Conservation (phyloP, 2,329 filamentous ascomycete species). For the Cladosporium phlei region DNA sequence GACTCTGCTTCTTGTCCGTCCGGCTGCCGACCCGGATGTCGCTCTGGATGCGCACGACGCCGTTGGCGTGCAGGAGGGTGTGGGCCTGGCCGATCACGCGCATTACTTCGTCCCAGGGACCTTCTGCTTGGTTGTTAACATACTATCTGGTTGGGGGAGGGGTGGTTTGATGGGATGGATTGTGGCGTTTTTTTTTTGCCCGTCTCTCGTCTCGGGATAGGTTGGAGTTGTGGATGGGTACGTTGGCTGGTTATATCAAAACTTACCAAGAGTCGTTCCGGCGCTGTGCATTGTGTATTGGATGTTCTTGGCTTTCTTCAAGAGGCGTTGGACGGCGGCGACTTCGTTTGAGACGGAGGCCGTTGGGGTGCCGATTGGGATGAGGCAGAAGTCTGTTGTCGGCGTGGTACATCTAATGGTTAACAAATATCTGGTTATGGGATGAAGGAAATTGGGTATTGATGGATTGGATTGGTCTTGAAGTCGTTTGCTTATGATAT, state of each 20-base stretch:
- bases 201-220: too few species aligned
- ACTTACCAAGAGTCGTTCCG: conserved; percentile 82
- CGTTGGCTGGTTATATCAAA: neutral
- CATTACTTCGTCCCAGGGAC: conserved; percentile 85
- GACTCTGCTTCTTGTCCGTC: conserved; percentile 79
- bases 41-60: conserved; percentile 78
- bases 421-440: too few species aligned
- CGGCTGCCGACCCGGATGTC: conserved; percentile 82
- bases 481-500: too few species aligned
- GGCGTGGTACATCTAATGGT: too few species aligned
- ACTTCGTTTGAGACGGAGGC: conserved; percentile 61
- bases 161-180: neutral
- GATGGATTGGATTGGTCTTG: too few species aligned
- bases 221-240: neutral
- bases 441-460: too few species aligned
- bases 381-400: conserved; percentile 79
- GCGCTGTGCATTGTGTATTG: conserved; percentile 88
- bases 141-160: neutral
- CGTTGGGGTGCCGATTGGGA: conserved; percentile 62
- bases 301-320: conserved; percentile 75
- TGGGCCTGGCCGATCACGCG: conserved; percentile 81
- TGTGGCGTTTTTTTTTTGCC: too few species aligned
- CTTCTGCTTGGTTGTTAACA: conserved; percentile 54
- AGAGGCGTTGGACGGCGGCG: conserved; percentile 78
- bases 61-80: conserved; percentile 64